These are phyloP conservation scores for Phytophthora citrophthora DNA, from an alignment of 352 stramenopile genomes.

Conservation along the genomic window DNA sequence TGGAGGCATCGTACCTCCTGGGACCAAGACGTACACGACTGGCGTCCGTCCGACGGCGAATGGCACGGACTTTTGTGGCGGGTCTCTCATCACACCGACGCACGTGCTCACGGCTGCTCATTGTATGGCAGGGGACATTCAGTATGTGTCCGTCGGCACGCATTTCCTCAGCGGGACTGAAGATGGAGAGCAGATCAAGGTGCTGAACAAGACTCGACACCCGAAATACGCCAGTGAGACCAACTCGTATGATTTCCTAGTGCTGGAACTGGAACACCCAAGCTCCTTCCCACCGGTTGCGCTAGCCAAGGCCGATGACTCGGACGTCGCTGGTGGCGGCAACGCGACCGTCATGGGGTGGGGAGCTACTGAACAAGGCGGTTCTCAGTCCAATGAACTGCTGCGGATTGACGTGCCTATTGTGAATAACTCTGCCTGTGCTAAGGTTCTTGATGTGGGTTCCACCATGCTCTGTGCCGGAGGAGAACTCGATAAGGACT, in stretches of 20 bases:
- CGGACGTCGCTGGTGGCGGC: slow-evolving; percentile 21
- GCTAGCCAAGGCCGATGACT: slow-evolving; percentile 35
- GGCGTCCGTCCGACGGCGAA: slow-evolving; percentile 43
- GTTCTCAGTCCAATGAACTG: slow-evolving; percentile 24
- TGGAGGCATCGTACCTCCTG: slow-evolving; percentile 44
- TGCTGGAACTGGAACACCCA: slow-evolving; percentile 48
- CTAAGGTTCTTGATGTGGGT: slow-evolving; percentile 37
- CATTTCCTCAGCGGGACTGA: slow-evolving; percentile 48
- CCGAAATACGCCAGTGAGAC: slow-evolving; percentile 45
- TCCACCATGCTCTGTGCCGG: slow-evolving; percentile 64
- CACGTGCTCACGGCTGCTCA: slow-evolving; percentile 73
- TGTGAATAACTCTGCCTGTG: slow-evolving; percentile 50
- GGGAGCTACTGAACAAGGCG: slow-evolving; percentile 30
- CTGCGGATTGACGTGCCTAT: slow-evolving; percentile 46
- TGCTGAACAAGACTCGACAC: slow-evolving; percentile 54
- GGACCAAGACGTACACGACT: slow-evolving; percentile 58
- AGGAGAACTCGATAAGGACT: slow-evolving; percentile 49
- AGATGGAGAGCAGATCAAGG: slow-evolving; percentile 55
- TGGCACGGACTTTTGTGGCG: slow-evolving; percentile 56
- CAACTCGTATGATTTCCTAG: slow-evolving; percentile 63
- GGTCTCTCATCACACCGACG: slow-evolving; percentile 67
- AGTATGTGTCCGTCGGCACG: slow-evolving; percentile 55
- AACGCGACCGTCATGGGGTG: slow-evolving; percentile 51
- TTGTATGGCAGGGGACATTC: slow-evolving; percentile 44
- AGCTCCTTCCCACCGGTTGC: slow-evolving; percentile 45